Evolutionary conservation across 139 green algal species (phyloP).

Genomic region (Tetraselmis chui): DNA sequence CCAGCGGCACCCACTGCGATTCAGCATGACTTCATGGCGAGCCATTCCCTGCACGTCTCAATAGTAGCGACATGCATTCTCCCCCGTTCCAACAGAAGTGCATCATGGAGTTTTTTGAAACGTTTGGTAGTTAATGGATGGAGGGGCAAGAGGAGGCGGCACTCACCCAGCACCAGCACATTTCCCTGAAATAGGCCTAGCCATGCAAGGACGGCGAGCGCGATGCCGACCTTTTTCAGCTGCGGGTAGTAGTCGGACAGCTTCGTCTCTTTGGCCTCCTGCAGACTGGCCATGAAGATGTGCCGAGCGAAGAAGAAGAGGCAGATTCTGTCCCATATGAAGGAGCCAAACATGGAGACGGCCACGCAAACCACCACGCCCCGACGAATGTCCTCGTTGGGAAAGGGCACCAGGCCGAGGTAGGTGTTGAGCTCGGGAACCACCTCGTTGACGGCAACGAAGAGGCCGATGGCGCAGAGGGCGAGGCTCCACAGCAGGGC

Average conservation of each 20-base stretch:
- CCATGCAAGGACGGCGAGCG: background rate
- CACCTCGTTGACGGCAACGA: slow-evolving; percentile 23
- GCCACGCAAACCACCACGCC: slow-evolving; percentile 15
- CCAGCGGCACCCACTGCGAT: no score
- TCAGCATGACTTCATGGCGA: no score
- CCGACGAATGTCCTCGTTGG: slow-evolving; percentile 7
- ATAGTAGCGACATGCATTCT: no score
- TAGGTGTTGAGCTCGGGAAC: slow-evolving; percentile 23
- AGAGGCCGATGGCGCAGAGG: slow-evolving; percentile 9
- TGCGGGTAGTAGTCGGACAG: background rate
- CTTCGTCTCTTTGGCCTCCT: background rate
- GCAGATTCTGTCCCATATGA: slow-evolving; percentile 21
- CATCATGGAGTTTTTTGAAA: no score
- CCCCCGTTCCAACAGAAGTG: no score
- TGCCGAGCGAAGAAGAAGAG: slow-evolving; percentile 22
- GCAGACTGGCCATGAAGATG: slow-evolving; percentile 11
- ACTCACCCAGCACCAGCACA: background rate
- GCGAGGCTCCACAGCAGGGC: slow-evolving; percentile 14
- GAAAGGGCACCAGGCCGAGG: slow-evolving; percentile 21
- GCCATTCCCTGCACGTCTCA: no score
- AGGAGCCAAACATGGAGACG: slow-evolving; percentile 16
- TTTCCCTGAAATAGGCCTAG: background rate
- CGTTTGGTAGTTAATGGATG: no score
- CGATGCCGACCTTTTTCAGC: background rate
- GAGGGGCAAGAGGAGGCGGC: no score